These are phyloP conservation scores for Nakazawaea laoshanensis DNA, from an alignment of 805 yeast genomes.

Conservation along the genomic window DNA sequence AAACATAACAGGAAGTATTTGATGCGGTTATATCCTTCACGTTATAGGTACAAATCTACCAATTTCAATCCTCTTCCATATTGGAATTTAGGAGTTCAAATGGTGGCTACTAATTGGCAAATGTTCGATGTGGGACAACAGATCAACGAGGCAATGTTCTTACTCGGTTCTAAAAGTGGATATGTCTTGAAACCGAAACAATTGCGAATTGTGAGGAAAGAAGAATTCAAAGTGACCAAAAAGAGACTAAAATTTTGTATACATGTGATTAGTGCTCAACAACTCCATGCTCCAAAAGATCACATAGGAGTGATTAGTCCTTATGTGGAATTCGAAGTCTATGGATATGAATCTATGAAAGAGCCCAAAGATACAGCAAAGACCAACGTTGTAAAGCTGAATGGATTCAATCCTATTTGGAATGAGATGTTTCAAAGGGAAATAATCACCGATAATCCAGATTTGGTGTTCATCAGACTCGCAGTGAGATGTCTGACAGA, in stretches of 20 bases:
- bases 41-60: conserved; percentile 63
- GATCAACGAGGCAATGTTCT: conserved; percentile 76
- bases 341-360: conserved; percentile 28
- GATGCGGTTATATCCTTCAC: conserved; percentile 85
- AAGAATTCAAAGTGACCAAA: conserved; percentile 12
- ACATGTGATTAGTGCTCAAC: conserved; percentile 71
- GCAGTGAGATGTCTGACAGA: conserved; percentile 28
- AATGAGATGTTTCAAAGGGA: conserved; percentile 40
- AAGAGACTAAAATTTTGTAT: conserved; percentile 23
- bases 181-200: conserved; percentile 68
- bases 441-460: conserved; percentile 25
- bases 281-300: conserved; percentile 64
- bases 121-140: conserved; percentile 86
- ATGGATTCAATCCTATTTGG: conserved; percentile 91
- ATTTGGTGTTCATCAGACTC: conserved; percentile 51
- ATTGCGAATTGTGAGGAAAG: conserved; percentile 12
- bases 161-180: conserved; percentile 51
- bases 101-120: conserved; percentile 98
- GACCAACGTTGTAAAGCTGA: conserved; percentile 37
- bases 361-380: conserved; percentile 7
- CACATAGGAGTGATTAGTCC: conserved; percentile 45
- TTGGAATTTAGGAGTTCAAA: conserved; percentile 84
- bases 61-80: conserved; percentile 73
- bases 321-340: conserved; percentile 49
- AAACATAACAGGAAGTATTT: conserved; percentile 72